Evolutionary conservation across 2,329 filamentous ascomycete species (phyloP).

Genomic region (Pseudogymnoascus verrucosus): DNA sequence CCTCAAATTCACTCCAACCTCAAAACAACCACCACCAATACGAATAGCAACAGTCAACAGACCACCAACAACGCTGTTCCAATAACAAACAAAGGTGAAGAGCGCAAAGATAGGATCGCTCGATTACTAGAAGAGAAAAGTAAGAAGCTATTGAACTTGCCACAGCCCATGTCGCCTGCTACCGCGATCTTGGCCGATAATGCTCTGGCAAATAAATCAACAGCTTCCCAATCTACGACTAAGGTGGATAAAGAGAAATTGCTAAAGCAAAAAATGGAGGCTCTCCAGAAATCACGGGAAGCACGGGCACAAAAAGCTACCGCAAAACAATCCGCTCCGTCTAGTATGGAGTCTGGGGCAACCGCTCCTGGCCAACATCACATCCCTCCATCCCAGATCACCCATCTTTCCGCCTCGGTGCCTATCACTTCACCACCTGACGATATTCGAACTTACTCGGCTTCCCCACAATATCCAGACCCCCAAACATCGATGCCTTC

Average conservation of each 20-base stretch:
- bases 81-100: slow-evolving; percentile 37
- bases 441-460: slow-evolving; percentile 6
- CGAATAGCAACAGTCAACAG: neutral
- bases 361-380: neutral
- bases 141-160: slow-evolving; percentile 37
- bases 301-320: slow-evolving; percentile 32
- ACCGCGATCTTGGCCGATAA: slow-evolving; percentile 14
- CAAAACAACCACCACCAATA: neutral
- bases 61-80: neutral
- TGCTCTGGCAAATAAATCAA: slow-evolving; percentile 9
- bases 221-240: neutral
- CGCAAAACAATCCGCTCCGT: slow-evolving; percentile 21
- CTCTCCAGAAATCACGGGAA: slow-evolving; percentile 53
- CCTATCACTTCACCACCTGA: neutral
- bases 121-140: slow-evolving; percentile 66
- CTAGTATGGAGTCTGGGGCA: neutral
- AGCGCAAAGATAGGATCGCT: slow-evolving; percentile 70
- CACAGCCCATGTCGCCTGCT: neutral
- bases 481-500: slow-evolving; percentile 9
- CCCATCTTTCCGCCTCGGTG: neutral
- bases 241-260: slow-evolving; percentile 65
- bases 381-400: neutral
- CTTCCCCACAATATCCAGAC: slow-evolving; percentile 11
- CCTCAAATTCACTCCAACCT: slow-evolving; percentile 3
- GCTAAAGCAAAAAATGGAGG: slow-evolving; percentile 70